Base-by-base conservation (phyloP, 1,284 basidiomycete species). In the Trametes pubescens region DNA sequence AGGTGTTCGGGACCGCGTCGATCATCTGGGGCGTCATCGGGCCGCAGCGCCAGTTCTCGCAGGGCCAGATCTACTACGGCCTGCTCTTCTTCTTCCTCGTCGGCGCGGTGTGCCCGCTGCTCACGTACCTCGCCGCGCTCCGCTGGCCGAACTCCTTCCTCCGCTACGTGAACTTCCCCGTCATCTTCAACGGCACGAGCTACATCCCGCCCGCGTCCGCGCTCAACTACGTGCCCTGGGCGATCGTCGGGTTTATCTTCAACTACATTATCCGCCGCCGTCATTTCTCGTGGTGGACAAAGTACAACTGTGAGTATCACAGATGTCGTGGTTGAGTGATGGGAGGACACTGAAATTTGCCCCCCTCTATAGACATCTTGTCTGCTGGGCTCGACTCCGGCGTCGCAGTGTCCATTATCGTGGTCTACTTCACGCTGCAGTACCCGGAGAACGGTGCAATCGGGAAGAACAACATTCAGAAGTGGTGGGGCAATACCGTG, bases 131-230 rank as follows among this genome's bases (percentile, higher is more conserved):
- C 66, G 67, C 74, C 70, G 66, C 71, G 59, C 68, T 69, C 48
- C 67, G 68, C 62, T 84, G 76, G 77, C 84, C 79, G 59, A 79
- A 80, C 69, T 76, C 76, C 43, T 83, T 86, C 78, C 87, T 88
- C 83, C 82, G 89, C 64, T 93, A 90, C 73, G 79, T 93, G 74
- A 93, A 93, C 78, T 84, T 92, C 59, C 92, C 93, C 21, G 70
- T 77, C 44, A 72, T 78, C 54, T 76, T 80, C 64, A 73, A 72
- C 46, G 79, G 79, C 51, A 75, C 75, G 47, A 62, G 69, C 40
- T 71, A 61, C 54, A 77, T 80, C 29, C 82, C 82, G 0, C 80
- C 81, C 14, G 81, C 81, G 18, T 75, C 75, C 7, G 80, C 81
- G 4, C 74, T 82, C 64, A 83, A 83, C 71, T 82, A 81, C 67